Base-by-base conservation (phyloP, 345 rosid genomes). In the Rhodomyrtus tomentosa region DNA sequence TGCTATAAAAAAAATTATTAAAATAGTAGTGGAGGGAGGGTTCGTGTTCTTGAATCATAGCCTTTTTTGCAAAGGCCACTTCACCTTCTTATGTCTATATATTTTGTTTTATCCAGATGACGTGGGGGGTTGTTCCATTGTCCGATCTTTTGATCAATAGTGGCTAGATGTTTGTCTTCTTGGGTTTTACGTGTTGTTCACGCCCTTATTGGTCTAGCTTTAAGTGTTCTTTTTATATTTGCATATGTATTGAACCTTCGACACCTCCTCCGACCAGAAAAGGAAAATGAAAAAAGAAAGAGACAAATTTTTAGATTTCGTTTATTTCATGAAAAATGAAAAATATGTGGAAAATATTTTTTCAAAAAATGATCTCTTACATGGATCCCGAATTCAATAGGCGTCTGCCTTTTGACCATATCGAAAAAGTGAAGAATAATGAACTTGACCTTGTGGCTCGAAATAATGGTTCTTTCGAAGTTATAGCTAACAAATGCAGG, bases 311-410 rank as follows among this genome's bases (percentile, higher is more conserved):
- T 29, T 49, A 10, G 14, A 4, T 10, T 49, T 4, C 50, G 14
- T 49, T 49, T 49, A 10, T 10, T 49, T 11, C 14, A 4, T 14
- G 2, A 7, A 45, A 45, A 45, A 45, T 45, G 2, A 45, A 3
- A 7, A 3, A 7, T 1, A 45, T 7, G 8, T 45, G 11, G 1
- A 45, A 45, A 45, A 45, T 9, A 45, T 45, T 45, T 45, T 45
- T 45, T 1, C 0, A 45, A 45, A 45, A 45, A 45, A 45, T 49
- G 50, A 49, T 49, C 14, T 4, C 50, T 49, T 10, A 49, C 3
- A 11, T 49, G 4, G 50, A 49, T 36, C 14, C 13, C 0, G 14
- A 36, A 0, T 42, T 18, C 45, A 36, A 8, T 68, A n/a, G 45
- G 25, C 36, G 25, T 68, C 11, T 36, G 45, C 24, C 45, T 18